Base-by-base conservation (phyloP, 371 early-diverging fungal species). In the Conidiobolus incongruus region DNA sequence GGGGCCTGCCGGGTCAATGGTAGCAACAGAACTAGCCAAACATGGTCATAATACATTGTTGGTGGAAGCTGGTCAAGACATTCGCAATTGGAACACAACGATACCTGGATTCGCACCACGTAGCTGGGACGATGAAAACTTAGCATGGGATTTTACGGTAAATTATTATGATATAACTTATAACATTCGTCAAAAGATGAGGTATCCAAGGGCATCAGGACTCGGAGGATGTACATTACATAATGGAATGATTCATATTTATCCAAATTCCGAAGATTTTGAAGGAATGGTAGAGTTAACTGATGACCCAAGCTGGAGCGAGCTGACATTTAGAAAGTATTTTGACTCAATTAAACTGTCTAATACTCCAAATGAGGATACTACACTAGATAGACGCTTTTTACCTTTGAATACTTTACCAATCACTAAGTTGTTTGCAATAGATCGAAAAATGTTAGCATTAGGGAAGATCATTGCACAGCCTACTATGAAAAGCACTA, bases 31-130 rank as follows among this genome's bases (percentile, higher is more conserved):
- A 19, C 29, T 45, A 20, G 46, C 46, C 2, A 45, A 37, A 19
- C 4, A 28, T 15, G 46, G 36, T 4, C 37, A 28, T 13, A 28
- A 38, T 2, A 45, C 38, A 4, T 19, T 45, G 28, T 22, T 45
- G 28, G 37, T 45, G 5, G 46, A 45, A 38, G 36, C 46, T 13
- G 38, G 46, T 2, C 38, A 28, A 19, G 38, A 45, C 3, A 4
- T 13, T 13, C 2, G 11, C 13, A 43, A 11, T 15, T 11, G 3
- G 2, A 36, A 19, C 2, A 16, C 3, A 17, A 36, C 8, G 2
- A 16, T 3, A 11, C 38, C 12, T 2, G 16, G 17, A 8, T 26
- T 26, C 3, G 8, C 8, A 8, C 3, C 8, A 4, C 26, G 26
- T 26, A 26, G 4, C 8, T 26, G 26, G 26, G 26, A 26, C 8